Base-by-base conservation (phyloP, 768 basidiomycete species). In the Cystofilobasidium ferigula region DNA sequence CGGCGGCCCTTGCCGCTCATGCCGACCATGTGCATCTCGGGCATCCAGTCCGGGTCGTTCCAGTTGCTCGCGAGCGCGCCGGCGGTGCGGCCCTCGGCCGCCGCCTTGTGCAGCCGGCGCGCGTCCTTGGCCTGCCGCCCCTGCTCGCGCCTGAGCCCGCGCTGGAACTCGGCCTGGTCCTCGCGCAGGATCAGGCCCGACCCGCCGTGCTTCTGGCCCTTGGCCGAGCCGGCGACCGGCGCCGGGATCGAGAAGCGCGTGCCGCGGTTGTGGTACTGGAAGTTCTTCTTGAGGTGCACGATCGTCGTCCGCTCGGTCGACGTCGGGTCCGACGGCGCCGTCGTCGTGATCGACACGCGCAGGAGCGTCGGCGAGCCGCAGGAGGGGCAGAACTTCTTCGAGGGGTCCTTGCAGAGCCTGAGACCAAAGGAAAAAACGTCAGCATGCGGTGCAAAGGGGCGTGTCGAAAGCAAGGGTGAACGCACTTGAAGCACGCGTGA, bases 401-500 rank as follows among this genome's bases (percentile, higher is more conserved):
- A 86, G 26, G 84, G 80, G 76, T 99, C 93, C 78, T 93, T 95
- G 80, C 93, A 97, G 70, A 95, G 84, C 76, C 95, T 99, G 72
- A 40, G 22, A 20, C 16, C 34, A 16, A 40, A 34, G 32, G 14
- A 28, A 1, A 35, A 20, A 48, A 35, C 3, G 61, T 38, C 34
- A 53, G 61, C 32, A 7, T 1, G 40, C 7, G 7, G 62, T 63
- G 32, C n/a, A 57, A 57, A 26, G 60, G 24, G 34, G 45, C 0
- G n/a, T 24, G 10, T 28, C 1, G 42, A 28, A 45, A 34, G 26
- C 5, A 61, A n/a, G 1, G 40, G 32, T 26, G 8, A 34, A 80
- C 91, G 77, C 73, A 98, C 95, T 97, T 97, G 83, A 93, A 99
- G 77, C 95, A 99, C 18, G 92, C 95, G 78, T 99, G 95, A 75